Percentiles rank a stretch among this genome's conserved stretches.
Conservation (phyloP, 1,284 basidiomycete species). For the Marasmius sp. region DNA sequence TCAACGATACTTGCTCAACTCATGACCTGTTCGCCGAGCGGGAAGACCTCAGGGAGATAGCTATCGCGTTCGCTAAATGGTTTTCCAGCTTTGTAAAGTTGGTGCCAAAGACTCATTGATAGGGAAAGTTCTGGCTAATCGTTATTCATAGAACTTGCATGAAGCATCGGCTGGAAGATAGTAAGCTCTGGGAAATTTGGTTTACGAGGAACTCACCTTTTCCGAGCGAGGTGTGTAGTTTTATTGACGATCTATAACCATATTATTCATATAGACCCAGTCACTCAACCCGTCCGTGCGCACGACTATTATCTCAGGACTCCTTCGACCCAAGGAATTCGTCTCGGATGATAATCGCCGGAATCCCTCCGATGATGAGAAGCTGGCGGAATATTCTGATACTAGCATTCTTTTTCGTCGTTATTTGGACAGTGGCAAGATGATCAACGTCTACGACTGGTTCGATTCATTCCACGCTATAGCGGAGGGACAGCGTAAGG, state of each 20-base stretch:
- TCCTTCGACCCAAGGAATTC: constrained; percentile 60
- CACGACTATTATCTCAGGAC: constrained; percentile 55
- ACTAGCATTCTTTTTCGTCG: constrained; percentile 71
- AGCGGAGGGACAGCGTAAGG: constrained; percentile 52
- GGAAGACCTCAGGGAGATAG: background rate
- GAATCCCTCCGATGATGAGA: constrained; percentile 18
- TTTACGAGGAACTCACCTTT: constrained; percentile 63
- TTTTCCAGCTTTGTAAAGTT: background rate
- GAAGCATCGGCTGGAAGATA: constrained; percentile 37
- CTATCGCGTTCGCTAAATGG: background rate
- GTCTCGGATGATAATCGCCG: constrained; percentile 15
- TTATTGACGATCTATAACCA: background rate
- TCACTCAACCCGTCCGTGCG: constrained; percentile 69
- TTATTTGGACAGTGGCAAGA: constrained; percentile 72
- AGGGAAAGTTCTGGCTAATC: background rate
- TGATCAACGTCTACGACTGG: constrained; percentile 84
- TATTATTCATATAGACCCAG: constrained; percentile 30
- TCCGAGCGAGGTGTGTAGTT: constrained; percentile 55
- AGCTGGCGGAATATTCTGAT: constrained; percentile 61
- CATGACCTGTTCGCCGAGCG: background rate
- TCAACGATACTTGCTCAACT: background rate
- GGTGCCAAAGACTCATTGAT: background rate
- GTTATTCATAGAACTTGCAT: constrained; percentile 27
- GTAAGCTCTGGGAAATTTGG: constrained; percentile 71
- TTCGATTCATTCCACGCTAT: constrained; percentile 68